Conservation (phyloP, 768 basidiomycete genomes). For the Panus rudis region DNA sequence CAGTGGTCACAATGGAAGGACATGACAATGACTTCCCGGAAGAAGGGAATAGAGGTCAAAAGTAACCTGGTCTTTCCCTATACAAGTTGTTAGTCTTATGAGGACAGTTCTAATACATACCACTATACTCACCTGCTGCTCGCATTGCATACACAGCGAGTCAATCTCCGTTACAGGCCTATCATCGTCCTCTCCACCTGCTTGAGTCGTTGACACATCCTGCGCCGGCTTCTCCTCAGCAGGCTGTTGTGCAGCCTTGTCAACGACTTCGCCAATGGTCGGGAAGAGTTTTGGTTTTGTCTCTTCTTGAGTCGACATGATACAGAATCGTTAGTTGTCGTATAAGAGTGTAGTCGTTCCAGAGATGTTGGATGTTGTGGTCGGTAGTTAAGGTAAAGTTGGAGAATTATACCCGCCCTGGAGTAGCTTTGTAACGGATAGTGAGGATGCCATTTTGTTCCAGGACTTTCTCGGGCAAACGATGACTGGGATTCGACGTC, state of each 20-base stretch:
- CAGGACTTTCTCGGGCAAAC: too few species aligned
- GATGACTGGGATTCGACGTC: too few species aligned
- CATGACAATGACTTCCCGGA: constrained; percentile 91
- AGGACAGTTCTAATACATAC: not conserved
- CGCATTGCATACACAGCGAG: constrained; percentile 91
- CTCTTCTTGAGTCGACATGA: too few species aligned
- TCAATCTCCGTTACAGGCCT: constrained; percentile 77
- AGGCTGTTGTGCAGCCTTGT: constrained; percentile 17
- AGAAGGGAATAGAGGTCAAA: constrained; percentile 91
- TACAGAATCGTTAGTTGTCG: too few species aligned
- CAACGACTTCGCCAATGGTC: constrained; percentile 21
- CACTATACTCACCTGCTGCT: constrained; percentile 62
- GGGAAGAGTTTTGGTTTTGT: constrained; percentile 22
- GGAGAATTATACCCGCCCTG: too few species aligned
- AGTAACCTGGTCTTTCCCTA: constrained; percentile 86
- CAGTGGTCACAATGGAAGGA: constrained; percentile 96
- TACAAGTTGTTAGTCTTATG: constrained; percentile 1
- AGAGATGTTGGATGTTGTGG: too few species aligned
- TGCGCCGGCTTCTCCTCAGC: constrained; percentile 10
- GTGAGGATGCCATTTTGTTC: too few species aligned
- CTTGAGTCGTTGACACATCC: constrained; percentile 12
- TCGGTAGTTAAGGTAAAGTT: too few species aligned
- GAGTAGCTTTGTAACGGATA: too few species aligned
- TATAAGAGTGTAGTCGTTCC: too few species aligned
- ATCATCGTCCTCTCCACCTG: constrained; percentile 48